Base-by-base conservation (phyloP, 345 rosid genomes). In the Mallotus nudiflorus region DNA sequence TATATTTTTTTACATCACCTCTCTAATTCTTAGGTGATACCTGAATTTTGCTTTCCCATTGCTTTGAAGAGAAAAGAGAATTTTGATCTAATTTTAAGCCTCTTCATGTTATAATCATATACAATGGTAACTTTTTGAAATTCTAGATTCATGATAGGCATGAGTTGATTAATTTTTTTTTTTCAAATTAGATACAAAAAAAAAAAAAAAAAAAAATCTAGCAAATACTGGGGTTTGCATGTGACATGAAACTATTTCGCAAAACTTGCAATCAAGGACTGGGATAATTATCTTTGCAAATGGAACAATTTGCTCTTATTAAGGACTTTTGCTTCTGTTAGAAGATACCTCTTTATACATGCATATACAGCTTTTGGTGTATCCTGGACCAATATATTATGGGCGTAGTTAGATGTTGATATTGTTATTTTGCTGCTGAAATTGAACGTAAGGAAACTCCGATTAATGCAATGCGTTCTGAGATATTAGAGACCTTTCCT, bases 401-500 rank as follows among this genome's bases (percentile, higher is more conserved):
- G 45, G 4, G 57, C 16, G 37, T 51, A 5, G 16, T 63, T 37
- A 31, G 35, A 33, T 68, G 44, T 24, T 62, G 42, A 62, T 69
- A 12, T 31, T 57, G 10, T 25, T 70, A 8, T 33, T n/a, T n/a
- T n/a, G 20, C 35, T 46, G 28, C 14, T 92, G 99, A 89, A 92
- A 87, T 92, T 62, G 99, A 96, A 76, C 80, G 86, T 37, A 92
- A 87, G 86, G 96, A 96, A 81, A 82, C 94, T 68, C 92, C 94
- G 52, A 77, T 87, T 67, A 81, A 72, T 82, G 94, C 96, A 70
- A 83, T 96, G 85, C 90, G 88, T 71, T 87, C 94, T 75, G 96
- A 94, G 5, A 85, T 96, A 75, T 78, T 82, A 42, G 99, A 96
- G 79, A 90, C 97, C 16, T 96, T 96, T 85, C 99, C 99, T 20